phyloP scores from a whole-genome alignment of 2,329 filamentous ascomycete species.

The Sclerotinia minor region DNA sequence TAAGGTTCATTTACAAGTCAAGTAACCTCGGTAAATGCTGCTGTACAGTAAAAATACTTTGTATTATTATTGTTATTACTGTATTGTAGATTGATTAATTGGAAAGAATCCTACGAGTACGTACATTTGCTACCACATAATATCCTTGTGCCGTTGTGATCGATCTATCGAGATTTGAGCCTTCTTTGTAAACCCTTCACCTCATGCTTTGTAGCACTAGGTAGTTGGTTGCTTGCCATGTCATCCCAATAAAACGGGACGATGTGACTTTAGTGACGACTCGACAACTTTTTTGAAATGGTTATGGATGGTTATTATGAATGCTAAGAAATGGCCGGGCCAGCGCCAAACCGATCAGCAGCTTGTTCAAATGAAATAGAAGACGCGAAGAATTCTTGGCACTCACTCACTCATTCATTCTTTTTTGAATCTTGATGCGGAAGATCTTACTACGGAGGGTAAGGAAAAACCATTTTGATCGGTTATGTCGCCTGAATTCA shows the following conservation, averaged over 20 bases:
- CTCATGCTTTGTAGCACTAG: not conserved
- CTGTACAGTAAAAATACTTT: not conserved
- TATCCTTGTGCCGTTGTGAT: not conserved
- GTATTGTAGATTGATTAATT: not conserved
- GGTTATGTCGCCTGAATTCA: slow-evolving; percentile 13
- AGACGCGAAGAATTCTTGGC: slow-evolving; percentile 16
- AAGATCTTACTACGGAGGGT: too few relatives aligned
- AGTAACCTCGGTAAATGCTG: slow-evolving; percentile 2
- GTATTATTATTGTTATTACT: too few relatives aligned
- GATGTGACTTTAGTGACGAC: not conserved
- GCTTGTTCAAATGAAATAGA: slow-evolving; percentile 5
- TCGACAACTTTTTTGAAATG: too few relatives aligned
- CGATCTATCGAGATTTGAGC: not conserved
- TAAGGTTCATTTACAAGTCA: not conserved
- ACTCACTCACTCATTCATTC: not conserved
- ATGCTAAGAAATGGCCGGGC: not conserved
- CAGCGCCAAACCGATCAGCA: not conserved
- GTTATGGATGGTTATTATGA: too few relatives aligned
- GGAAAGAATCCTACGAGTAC: not conserved
- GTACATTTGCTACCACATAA: not conserved
- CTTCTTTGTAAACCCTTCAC: not conserved
- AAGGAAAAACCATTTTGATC: not conserved
- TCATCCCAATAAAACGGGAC: not conserved
- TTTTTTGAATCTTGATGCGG: not conserved
- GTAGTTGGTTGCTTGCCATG: not conserved